Percentiles rank a stretch among this genome's conserved stretches.
These are phyloP conservation scores for Eucalyptus lansdowneana DNA, from an alignment of 345 rosid genomes.

Conservation along the genomic window DNA sequence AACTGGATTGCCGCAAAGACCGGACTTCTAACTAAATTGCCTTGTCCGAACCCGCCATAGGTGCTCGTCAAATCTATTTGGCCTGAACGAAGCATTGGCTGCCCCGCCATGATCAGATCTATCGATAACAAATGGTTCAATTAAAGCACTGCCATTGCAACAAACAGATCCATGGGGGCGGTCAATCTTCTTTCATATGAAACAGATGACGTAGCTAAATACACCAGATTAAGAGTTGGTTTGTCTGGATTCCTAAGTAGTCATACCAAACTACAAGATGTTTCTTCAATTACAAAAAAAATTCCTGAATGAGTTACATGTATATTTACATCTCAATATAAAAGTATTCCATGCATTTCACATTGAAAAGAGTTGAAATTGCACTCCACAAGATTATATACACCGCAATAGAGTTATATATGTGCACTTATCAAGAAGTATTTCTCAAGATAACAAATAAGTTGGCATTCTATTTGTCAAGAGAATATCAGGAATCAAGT, in stretches of 20 bases:
- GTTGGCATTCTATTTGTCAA: neutral
- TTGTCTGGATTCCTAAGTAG: neutral
- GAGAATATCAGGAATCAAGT: neutral
- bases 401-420: neutral
- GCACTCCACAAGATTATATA: neutral
- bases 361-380: neutral
- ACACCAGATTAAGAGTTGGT: neutral
- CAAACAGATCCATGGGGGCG: neutral
- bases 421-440: neutral
- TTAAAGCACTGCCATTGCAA: neutral
- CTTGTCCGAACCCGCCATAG: neutral
- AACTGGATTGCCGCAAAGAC: neutral
- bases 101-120: neutral
- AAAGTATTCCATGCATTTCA: neutral
- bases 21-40: neutral
- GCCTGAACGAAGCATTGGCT: neutral
- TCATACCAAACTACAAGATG: neutral
- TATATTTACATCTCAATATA: neutral
- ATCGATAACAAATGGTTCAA: neutral
- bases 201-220: neutral
- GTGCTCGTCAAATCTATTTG: neutral
- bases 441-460: neutral
- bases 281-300: neutral
- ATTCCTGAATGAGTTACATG: neutral
- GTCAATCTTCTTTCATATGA: neutral